phyloP scores from a whole-genome alignment of 495 filamentous ascomycete species.

The Achaetomiella virescens region DNA sequence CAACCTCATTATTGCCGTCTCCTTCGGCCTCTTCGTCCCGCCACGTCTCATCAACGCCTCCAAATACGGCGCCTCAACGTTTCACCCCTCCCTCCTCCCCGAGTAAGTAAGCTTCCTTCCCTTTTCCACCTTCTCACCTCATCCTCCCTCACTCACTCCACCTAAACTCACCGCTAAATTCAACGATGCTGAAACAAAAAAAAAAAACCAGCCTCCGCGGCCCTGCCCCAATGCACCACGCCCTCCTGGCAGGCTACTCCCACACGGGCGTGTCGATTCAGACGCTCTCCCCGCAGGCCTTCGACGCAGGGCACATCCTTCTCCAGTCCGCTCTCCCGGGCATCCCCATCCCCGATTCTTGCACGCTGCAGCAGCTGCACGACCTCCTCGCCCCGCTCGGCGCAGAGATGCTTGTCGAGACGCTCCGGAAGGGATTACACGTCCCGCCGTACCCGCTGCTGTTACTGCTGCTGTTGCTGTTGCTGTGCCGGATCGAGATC shows the following conservation, averaged over 20 bases:
- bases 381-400: conserved; percentile 44
- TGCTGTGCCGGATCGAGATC: conserved; percentile 18
- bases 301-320: conserved; percentile 74
- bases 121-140: not conserved
- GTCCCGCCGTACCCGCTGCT: conserved; percentile 55
- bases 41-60: conserved; percentile 60
- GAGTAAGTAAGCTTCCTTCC: conserved; percentile 46
- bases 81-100: conserved; percentile 88
- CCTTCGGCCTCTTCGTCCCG: conserved; percentile 87
- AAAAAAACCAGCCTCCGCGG: conserved; percentile 72
- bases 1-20: conserved; percentile 90
- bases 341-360: conserved; percentile 16
- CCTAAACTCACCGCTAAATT: too few relatives aligned
- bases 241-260: conserved; percentile 52
- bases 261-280: conserved; percentile 74
- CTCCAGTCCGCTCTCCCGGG: conserved; percentile 46
- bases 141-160: too few relatives aligned
- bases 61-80: conserved; percentile 83
- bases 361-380: conserved; percentile 21
- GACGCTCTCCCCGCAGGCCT: conserved; percentile 65
- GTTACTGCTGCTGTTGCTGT: too few relatives aligned
- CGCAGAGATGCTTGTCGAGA: conserved; percentile 55
- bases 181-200: not conserved
- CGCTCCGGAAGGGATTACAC: conserved; percentile 54
- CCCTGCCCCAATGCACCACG: conserved; percentile 69